Evolutionary conservation across 164 flowering plant species (phyloP), one percentile per base, ranked within the genome.

Genomic region (Stephania cephalantha): DNA sequence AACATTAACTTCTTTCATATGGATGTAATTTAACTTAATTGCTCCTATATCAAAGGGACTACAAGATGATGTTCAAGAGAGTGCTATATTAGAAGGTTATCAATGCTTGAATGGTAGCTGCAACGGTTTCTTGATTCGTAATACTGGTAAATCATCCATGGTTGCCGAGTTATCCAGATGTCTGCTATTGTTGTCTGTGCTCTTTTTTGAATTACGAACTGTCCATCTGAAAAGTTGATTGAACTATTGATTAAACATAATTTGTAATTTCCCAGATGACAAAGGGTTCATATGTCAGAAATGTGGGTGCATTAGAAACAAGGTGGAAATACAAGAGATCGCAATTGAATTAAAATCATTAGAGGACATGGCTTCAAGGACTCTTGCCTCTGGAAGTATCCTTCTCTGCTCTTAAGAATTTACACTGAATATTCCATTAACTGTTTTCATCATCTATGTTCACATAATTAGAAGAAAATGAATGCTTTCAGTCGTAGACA

Each of bases 71-170:
- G 81, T 92, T 73, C 72, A 78, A 83, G 99, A 94, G 87, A 92
- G 89, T 89, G 90, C 97, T 63, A 70, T 88, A 70, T 74, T 94
- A 77, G 99, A 96, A 87, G 99, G 99, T 52, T 94, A 91, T 79
- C 78, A 89, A 71, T 96, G 99, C 84, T 84, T 76, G 78, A 83
- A 85, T 75, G 80, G 78, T 71, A 71, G 70, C 55, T 96, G 98
- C 80, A 73, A 22, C 82, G 97, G 99, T 46, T 88, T 87, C 83
- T 81, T 96, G 84, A 88, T 96, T 48, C 90, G 89, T 64, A 87
- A 87, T 79, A 68, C 90, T 81, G 97, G 99, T 96, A 88, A 75
- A 83, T 61, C 50, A 53, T 75, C 9, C 44, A 55, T 29, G 13
- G n/a, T 22, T 9, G 53, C 69, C 9, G 52, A 46, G 17, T 73